A percentile compares a stretch with the other conserved stretches of the same genome.
Evolutionary conservation across 2,329 filamentous ascomycete species (phyloP).

Genomic region (Phialophora verrucosa): DNA sequence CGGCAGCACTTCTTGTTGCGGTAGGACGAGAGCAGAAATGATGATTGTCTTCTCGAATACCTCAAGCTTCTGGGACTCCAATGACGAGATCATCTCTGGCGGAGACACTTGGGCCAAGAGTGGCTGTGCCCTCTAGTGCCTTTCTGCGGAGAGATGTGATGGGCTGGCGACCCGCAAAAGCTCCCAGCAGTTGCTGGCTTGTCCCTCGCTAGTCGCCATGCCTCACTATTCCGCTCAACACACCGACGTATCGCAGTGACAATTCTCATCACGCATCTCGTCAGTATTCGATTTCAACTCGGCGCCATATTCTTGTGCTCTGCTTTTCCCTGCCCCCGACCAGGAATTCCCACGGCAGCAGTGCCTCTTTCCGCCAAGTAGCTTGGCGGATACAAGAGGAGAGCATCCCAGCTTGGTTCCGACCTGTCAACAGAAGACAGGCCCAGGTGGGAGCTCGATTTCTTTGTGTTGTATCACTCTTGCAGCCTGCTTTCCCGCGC

Average conservation of each 20-base stretch:
- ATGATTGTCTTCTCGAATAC: conserved; percentile 10
- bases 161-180: conserved; percentile 11
- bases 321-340: conserved; percentile 3
- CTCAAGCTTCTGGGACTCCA: not conserved
- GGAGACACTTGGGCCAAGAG: conserved; percentile 27
- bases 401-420: conserved; percentile 9
- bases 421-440: conserved; percentile 6
- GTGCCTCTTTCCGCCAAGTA: conserved; percentile 6
- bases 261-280: conserved; percentile 14
- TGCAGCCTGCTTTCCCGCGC: conserved; percentile 4
- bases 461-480: conserved; percentile 2
- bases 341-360: conserved; percentile 11
- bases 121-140: conserved; percentile 29
- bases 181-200: conserved; percentile 6
- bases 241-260: conserved; percentile 13
- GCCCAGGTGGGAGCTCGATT: not conserved
- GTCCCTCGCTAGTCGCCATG: not conserved
- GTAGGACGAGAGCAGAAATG: not conserved
- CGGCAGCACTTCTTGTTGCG: not conserved
- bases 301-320: not conserved
- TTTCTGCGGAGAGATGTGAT: conserved; percentile 16
- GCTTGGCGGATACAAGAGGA: conserved; percentile 5
- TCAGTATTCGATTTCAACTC: not conserved
- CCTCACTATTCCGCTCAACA: conserved; percentile 2
- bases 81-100: not conserved